phyloP scores from a whole-genome alignment of 352 stramenopile species.

The Pythium coloratum region DNA sequence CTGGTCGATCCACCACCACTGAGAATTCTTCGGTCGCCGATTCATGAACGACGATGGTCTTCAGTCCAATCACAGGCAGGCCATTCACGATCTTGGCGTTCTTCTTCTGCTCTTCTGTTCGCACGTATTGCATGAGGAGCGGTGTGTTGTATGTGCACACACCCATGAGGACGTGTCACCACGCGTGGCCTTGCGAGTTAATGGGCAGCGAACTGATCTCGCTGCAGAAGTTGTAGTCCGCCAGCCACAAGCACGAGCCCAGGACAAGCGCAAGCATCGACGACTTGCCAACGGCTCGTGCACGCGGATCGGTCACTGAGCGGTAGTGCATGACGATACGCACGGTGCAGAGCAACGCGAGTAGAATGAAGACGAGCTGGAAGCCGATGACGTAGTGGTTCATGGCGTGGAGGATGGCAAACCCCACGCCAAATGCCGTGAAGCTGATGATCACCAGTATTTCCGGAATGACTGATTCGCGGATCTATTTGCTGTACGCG shows the following conservation, averaged over 20 bases:
- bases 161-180: slow-evolving; percentile 83
- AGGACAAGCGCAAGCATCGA: slow-evolving; percentile 62
- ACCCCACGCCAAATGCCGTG: slow-evolving; percentile 46
- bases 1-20: too few species aligned
- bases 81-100: slow-evolving; percentile 42
- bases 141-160: slow-evolving; percentile 72
- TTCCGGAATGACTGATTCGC: slow-evolving; percentile 38
- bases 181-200: slow-evolving; percentile 78
- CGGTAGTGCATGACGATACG: slow-evolving; percentile 59
- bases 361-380: slow-evolving; percentile 59
- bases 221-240: slow-evolving; percentile 77
- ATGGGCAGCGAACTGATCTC: slow-evolving; percentile 47
- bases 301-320: slow-evolving; percentile 41
- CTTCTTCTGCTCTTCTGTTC: slow-evolving; percentile 65
- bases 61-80: slow-evolving; percentile 42
- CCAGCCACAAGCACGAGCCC: slow-evolving; percentile 61
- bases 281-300: slow-evolving; percentile 47
- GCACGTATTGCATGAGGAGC: slow-evolving; percentile 84
- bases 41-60: slow-evolving; percentile 55
- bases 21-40: too few species aligned
- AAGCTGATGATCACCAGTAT: slow-evolving; percentile 45
- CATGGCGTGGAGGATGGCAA: slow-evolving; percentile 69
- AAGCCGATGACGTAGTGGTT: slow-evolving; percentile 74
- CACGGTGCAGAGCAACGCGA: slow-evolving; percentile 44
- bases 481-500: slow-evolving; percentile 71